Conservation (phyloP, 78 protist species). For the Polysphondylium violaceum region DNA sequence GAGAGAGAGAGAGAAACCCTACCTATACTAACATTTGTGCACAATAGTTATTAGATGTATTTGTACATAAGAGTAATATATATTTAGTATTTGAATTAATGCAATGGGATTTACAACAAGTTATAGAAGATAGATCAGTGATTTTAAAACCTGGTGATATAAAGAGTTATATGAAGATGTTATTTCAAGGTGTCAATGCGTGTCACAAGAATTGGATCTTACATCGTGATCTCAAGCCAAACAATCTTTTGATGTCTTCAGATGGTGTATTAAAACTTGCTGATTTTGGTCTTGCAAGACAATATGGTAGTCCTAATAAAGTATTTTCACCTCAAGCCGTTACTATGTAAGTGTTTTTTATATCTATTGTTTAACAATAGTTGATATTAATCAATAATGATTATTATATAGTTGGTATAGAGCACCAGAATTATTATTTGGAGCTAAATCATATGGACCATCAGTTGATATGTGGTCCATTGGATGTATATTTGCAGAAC, state of each 20-base stretch:
- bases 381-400: not conserved
- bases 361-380: not conserved
- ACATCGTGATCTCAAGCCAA: conserved; percentile 92
- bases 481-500: conserved; percentile 91
- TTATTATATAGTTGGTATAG: conserved; percentile 76
- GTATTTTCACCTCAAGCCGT: conserved; percentile 77
- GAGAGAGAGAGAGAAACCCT: too few species aligned
- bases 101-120: conserved; percentile 77
- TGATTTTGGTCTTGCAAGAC: conserved; percentile 92
- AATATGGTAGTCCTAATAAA: conserved; percentile 80
- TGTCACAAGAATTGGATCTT: conserved; percentile 78
- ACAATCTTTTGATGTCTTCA: conserved; percentile 82
- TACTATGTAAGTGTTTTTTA: conserved; percentile 20
- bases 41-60: conserved; percentile 73
- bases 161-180: conserved; percentile 82
- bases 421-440: conserved; percentile 93
- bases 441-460: conserved; percentile 87
- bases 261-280: conserved; percentile 81
- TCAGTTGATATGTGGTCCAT: conserved; percentile 89
- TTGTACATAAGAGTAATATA: conserved; percentile 73
- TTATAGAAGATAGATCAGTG: conserved; percentile 70
- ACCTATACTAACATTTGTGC: not conserved
- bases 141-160: conserved; percentile 72
- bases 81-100: conserved; percentile 88
- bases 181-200: conserved; percentile 74